These are phyloP conservation scores for Hygrocybe coccinea DNA, from an alignment of 768 basidiomycete genomes.

Conservation along the genomic window DNA sequence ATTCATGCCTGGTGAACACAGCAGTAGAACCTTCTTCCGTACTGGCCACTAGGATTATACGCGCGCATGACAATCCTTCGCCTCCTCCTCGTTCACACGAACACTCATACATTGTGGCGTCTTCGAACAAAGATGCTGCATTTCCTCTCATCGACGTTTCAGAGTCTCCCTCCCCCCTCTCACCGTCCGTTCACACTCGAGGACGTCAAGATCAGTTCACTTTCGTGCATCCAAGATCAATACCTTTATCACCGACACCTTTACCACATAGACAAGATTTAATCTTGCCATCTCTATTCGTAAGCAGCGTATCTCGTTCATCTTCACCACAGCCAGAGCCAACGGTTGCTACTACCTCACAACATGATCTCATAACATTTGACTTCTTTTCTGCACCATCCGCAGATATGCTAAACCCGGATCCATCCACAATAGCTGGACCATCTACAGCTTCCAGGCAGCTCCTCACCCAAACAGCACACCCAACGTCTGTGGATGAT, in stretches of 20 bases:
- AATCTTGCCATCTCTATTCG: background rate
- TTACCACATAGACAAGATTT: background rate
- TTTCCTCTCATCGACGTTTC: background rate
- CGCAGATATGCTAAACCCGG: slow-evolving; percentile 15
- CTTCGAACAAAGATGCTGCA: background rate
- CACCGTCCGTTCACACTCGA: background rate
- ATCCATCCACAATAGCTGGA: slow-evolving; percentile 10
- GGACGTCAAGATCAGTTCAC: background rate
- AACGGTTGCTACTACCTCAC: slow-evolving; percentile 13
- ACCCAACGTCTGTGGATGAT: slow-evolving; percentile 25
- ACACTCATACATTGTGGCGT: background rate
- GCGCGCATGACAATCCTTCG: slow-evolving; percentile 73
- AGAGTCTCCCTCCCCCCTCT: background rate
- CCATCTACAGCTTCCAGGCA: background rate
- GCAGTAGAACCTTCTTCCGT: slow-evolving; percentile 61
- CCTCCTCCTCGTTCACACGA: slow-evolving; percentile 44
- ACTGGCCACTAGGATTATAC: slow-evolving; percentile 59
- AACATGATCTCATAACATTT: slow-evolving; percentile 37
- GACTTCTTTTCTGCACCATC: slow-evolving; percentile 36
- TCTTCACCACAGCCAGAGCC: background rate
- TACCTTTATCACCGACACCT: background rate
- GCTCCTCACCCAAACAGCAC: background rate
- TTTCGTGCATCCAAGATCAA: background rate
- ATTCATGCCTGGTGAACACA: slow-evolving; percentile 9
- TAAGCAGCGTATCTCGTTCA: background rate